Evolutionary conservation across 495 filamentous ascomycete species (phyloP), one percentile per base, ranked within the genome.

Genomic region (Massariosphaeria phaeospora): DNA sequence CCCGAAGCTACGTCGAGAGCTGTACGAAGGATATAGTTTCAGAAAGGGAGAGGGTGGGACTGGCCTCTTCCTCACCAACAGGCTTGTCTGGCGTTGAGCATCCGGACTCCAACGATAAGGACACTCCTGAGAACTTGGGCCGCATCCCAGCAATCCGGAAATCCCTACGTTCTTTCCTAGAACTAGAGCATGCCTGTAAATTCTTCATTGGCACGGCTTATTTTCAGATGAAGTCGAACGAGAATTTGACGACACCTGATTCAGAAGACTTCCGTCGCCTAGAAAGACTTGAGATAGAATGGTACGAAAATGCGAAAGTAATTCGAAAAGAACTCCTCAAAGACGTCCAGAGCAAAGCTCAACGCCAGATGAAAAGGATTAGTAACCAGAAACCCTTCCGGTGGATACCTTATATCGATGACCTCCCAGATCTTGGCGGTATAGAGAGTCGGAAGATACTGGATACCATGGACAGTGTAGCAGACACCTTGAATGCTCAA

Each of bases 131-230:
- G 9, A 75, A 75, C 20, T 72, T 72, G 50, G 72, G 67, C 57
- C 75, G 65, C 36, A 62, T 86, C 21, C 75, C 78, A 23, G 74
- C 79, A n/a, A 76, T 79, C 38, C 79, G 82, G 26, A 81, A 83
- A 35, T 78, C 79, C 35, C 75, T 97, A 1, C 79, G 88, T 15
- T 69, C 70, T 31, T 80, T 88, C 17, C 75, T 96, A 2, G 88
- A 94, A 66, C 65, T 95, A 33, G 79, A 91, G 56, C 91, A 96
- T 62, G 80, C 82, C 52, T 88, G 84, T 34, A 74, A 79, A 0
- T 97, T 95, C 67, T 96, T 94, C 66, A 81, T 83, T 15, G 89
- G 82, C 24, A 95, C 89, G 56, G 84, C 79, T 0, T 86, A 84
- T 53, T 96, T 78, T 64, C 86, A 95, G 64, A 82, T 93, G 41